Base-by-base conservation (phyloP, 768 basidiomycete genomes). In the Termitomyces sp. region DNA sequence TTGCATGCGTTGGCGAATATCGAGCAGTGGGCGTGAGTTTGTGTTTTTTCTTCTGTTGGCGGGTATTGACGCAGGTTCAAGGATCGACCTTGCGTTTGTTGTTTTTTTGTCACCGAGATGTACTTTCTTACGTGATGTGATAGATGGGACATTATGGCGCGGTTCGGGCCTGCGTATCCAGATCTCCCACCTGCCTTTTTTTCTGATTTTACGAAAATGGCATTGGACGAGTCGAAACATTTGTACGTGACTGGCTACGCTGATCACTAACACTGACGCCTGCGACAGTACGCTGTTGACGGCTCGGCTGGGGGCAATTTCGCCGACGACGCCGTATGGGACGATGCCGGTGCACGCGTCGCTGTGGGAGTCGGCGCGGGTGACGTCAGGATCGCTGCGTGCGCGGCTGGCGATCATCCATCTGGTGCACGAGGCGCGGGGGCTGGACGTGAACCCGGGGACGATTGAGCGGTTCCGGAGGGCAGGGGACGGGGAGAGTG, bases 111-210 rank as follows among this genome's bases (percentile, higher is more conserved):
- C n/a, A n/a, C n/a, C n/a, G n/a, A n/a, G n/a, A n/a, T n/a, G n/a
- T n/a, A n/a, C n/a, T n/a, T n/a, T n/a, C n/a, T n/a, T n/a, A n/a
- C n/a, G n/a, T n/a, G n/a, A n/a, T n/a, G n/a, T n/a, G n/a, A n/a
- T n/a, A n/a, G n/a, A 82, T 87, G 90, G 90, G 90, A 92, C 64
- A 90, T 90, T 59, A 88, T 92, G 67, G 89, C 81, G 8, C 79
- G 91, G 0, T 92, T 90, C 68, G 88, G 87, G 0, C 80, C 81
- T 55, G 75, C 63, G 32, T 78, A 83, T 69, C 79, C 72, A 9
- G 71, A 83, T 46, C 71, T 92, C 16, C 90, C 90, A 0, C 81
- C 80, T 7, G 83, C 86, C 14, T 92, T 90, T 72, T 92, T 88
- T 72, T 80, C 83, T 22, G 90, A 92, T 71, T 94, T 90, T 67